Base-by-base conservation (phyloP, 2,329 filamentous ascomycete genomes). In the Xylaria sp. region DNA sequence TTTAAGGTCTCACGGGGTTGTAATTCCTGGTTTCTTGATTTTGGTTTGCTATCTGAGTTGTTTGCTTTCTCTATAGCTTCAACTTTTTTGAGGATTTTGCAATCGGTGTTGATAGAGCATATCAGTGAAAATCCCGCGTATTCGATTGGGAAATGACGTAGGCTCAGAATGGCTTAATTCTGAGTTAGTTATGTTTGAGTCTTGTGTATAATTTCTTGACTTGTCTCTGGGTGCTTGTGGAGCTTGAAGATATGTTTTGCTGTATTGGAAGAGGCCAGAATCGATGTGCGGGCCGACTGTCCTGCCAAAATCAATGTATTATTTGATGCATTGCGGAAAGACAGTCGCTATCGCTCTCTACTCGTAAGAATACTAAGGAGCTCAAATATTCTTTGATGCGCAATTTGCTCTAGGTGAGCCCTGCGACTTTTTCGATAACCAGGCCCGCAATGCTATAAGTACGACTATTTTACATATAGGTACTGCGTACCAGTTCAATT, bases 401-500 rank as follows among this genome's bases (percentile, higher is more conserved):
- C n/a, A 52, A 52, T 3, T 52, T 31, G 23, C 48, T n/a, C 48
- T 31, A 52, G 15, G 10, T 37, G 9, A 37, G 17, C 19, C 33
- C 48, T 13, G 48, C n/a, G 4, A 52, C 31, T 38, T 52, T 52
- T 15, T 52, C 48, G 15, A 52, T 52, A 7, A 52, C 48, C 48
- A 52, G 25, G 6, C 33, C 33, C 8, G 48, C 48, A 38, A 52
- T 52, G 17, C 38, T 52, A 29, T 52, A 52, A 17, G 48, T 31
- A 17, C 38, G 48, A n/a, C 38, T 38, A 31, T 52, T 52, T 17
- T 52, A 52, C 48, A 52, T 52, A 25, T 37, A 52, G 10, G 48
- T 38, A 17, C 48, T 38, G 3, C 48, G 48, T 5, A 52, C 48
- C 3, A 31, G 48, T 13, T 52, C 17, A 17, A 52, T 15, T 38